Percentiles rank a stretch among this genome's conserved stretches.
Conservation (phyloP, 2,329 filamentous ascomycete species). For the Fusarium praegraminearum region DNA sequence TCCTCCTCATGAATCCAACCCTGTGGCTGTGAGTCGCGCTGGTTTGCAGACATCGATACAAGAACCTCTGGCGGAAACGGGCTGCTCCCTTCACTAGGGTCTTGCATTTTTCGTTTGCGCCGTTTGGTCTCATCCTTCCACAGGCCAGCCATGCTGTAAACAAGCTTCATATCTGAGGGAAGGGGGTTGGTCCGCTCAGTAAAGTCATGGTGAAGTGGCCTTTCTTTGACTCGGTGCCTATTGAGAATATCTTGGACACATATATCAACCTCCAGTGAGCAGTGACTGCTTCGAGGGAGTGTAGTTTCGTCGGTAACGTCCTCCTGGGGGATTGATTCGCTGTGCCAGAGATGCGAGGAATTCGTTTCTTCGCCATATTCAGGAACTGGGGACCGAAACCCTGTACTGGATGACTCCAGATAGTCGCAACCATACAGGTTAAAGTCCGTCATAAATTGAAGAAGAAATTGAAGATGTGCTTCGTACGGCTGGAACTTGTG, state of each 20-base stretch:
- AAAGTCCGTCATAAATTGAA: slow-evolving; percentile 99
- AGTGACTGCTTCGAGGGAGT: slow-evolving; percentile 86
- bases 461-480: slow-evolving; percentile 88
- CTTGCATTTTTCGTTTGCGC: slow-evolving; percentile 77
- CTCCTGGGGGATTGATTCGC: slow-evolving; percentile 71
- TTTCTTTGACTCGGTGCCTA: slow-evolving; percentile 76
- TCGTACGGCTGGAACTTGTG: slow-evolving; percentile 90
- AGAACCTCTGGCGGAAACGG: slow-evolving; percentile 86
- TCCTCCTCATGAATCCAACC: slow-evolving; percentile 95
- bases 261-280: slow-evolving; percentile 89
- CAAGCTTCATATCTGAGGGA: slow-evolving; percentile 79
- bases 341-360: slow-evolving; percentile 81
- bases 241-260: slow-evolving; percentile 91
- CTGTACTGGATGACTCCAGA: slow-evolving; percentile 76
- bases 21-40: slow-evolving; percentile 76
- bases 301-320: slow-evolving; percentile 65
- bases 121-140: slow-evolving; percentile 92
- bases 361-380: slow-evolving; percentile 70
- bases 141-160: slow-evolving; percentile 92
- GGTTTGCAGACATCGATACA: slow-evolving; percentile 88
- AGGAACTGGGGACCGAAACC: slow-evolving; percentile 82
- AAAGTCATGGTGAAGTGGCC: slow-evolving; percentile 90
- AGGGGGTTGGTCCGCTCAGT: slow-evolving; percentile 76
- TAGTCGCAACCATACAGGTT: slow-evolving; percentile 96
- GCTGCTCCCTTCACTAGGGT: slow-evolving; percentile 72